phyloP scores from a whole-genome alignment of 345 rosid species.

The Hibiscus trionum region DNA sequence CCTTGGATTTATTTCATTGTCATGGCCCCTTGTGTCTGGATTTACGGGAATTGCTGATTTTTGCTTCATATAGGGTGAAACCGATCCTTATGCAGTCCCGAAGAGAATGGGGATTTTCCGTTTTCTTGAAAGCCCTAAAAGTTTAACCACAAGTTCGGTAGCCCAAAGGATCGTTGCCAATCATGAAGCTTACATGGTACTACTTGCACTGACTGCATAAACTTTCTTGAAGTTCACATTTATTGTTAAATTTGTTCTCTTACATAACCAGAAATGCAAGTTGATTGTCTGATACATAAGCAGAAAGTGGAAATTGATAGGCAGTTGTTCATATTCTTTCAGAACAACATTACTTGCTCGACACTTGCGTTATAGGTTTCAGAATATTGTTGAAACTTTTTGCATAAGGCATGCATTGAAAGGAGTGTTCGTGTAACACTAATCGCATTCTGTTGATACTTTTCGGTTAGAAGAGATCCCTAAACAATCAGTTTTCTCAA shows the following conservation, averaged over 20 bases:
- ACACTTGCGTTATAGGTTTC: not conserved
- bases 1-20: not conserved
- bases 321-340: not conserved
- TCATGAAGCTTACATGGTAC: slow-evolving; percentile 73
- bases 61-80: slow-evolving; percentile 39
- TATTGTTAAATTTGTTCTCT: not conserved
- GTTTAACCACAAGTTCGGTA: slow-evolving; percentile 62
- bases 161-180: slow-evolving; percentile 74
- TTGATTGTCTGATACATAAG: not conserved
- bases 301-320: not conserved
- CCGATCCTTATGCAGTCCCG: slow-evolving; percentile 70
- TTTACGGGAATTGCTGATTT: not conserved
- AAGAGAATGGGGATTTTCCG: slow-evolving; percentile 71
- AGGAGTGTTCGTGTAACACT: not conserved
- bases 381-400: not conserved
- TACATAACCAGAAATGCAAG: not conserved
- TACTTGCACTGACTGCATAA: not conserved
- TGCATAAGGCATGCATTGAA: not conserved
- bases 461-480: not conserved
- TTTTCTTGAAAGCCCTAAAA: slow-evolving; percentile 67
- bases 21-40: not conserved
- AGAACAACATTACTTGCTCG: not conserved
- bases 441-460: not conserved
- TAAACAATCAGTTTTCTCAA: not conserved
- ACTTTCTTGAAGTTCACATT: not conserved